phyloP scores from a whole-genome alignment of 78 protist genomes.

The Dictyostelium capitatum region DNA sequence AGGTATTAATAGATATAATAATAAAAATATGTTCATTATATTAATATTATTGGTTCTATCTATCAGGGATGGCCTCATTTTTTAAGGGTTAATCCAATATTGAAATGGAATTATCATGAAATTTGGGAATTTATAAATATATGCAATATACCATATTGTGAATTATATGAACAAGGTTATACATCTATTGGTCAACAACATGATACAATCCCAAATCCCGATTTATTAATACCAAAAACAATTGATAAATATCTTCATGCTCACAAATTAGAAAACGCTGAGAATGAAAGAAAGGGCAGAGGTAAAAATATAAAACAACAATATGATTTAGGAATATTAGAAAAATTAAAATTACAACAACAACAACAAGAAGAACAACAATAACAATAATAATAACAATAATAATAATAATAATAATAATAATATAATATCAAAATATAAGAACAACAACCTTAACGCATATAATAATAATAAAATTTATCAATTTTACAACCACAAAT shows the following conservation, averaged over 20 bases:
- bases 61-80: constrained; percentile 77
- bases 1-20: neutral
- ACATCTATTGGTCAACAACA: constrained; percentile 83
- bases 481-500: too few species aligned
- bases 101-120: constrained; percentile 73
- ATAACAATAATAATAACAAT: neutral
- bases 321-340: neutral
- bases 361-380: neutral
- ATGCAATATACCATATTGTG: constrained; percentile 78
- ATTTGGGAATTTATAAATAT: constrained; percentile 83
- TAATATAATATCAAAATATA: too few species aligned
- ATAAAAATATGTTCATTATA: neutral
- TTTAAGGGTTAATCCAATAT: constrained; percentile 66
- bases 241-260: neutral
- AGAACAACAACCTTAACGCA: too few species aligned
- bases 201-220: constrained; percentile 81
- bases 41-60: neutral
- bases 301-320: constrained; percentile 15
- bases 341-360: neutral
- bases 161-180: constrained; percentile 85
- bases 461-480: too few species aligned
- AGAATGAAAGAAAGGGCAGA: constrained; percentile 17
- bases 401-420: too few species aligned
- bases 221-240: neutral
- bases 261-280: neutral